Conservation (phyloP, 140 eudicot species). For the Anethum foeniculum region DNA sequence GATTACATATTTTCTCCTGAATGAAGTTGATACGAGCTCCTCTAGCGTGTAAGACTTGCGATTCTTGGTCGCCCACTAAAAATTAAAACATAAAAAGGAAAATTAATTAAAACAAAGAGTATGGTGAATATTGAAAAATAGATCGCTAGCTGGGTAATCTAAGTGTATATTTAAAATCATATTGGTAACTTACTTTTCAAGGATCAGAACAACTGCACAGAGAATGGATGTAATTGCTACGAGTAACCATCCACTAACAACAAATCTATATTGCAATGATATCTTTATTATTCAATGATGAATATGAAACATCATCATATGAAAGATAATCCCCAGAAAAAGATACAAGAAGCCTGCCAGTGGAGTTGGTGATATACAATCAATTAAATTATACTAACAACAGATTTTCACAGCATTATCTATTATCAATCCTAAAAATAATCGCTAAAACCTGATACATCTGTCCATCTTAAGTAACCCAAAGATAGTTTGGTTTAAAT, state of each 20-base stretch:
- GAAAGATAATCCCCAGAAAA: conserved; percentile 61
- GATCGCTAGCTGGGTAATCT: background rate
- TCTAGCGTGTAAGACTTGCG: too few species aligned
- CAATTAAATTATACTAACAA: too few species aligned
- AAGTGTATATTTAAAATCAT: background rate
- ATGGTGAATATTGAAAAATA: background rate
- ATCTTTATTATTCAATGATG: conserved; percentile 24
- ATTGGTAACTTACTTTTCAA: conserved; percentile 60
- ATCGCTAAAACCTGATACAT: too few species aligned
- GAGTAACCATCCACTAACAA: conserved; percentile 92
- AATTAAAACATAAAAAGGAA: too few species aligned
- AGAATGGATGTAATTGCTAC: conserved; percentile 76
- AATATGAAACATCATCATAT: conserved; percentile 22
- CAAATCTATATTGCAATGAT: conserved; percentile 57
- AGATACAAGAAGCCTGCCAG: conserved; percentile 62
- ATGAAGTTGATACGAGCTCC: too few species aligned
- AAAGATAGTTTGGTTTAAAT: too few species aligned
- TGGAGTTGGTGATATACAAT: conserved; percentile 3
- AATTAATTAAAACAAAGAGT: background rate
- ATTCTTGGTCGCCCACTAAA: too few species aligned
- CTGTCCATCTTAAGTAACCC: too few species aligned
- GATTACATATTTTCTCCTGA: too few species aligned
- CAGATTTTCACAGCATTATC: too few species aligned
- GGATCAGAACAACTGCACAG: conserved; percentile 74
- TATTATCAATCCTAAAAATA: too few species aligned